Evolutionary conservation across 805 yeast species (phyloP).

Genomic region (Schwanniomyces vanrijiae): DNA sequence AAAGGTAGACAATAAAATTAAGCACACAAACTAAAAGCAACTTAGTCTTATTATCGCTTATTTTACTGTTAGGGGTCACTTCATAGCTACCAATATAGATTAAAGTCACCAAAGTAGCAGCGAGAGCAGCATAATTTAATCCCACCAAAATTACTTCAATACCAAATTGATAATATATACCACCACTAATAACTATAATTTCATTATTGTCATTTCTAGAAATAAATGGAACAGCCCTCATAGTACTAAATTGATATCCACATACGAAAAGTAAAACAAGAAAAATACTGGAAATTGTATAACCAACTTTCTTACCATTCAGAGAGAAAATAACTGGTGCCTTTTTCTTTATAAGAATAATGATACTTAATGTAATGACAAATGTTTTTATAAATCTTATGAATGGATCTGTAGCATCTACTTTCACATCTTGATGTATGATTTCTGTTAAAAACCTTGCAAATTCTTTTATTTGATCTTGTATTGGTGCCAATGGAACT

Average conservation of each 20-base stretch:
- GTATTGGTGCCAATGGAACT: slow-evolving; percentile 35
- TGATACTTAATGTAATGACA: slow-evolving; percentile 40
- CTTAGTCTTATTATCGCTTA: slow-evolving; percentile 18
- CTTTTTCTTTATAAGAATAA: slow-evolving; percentile 50
- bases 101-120: slow-evolving; percentile 38
- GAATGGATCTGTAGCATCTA: slow-evolving; percentile 42
- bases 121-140: slow-evolving; percentile 49
- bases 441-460: slow-evolving; percentile 53
- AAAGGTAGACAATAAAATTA: slow-evolving; percentile 27
- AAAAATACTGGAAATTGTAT: slow-evolving; percentile 30
- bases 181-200: slow-evolving; percentile 64
- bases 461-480: slow-evolving; percentile 45
- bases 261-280: slow-evolving; percentile 48
- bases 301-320: slow-evolving; percentile 20
- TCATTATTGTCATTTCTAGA: slow-evolving; percentile 50
- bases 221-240: slow-evolving; percentile 62
- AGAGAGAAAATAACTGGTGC: slow-evolving; percentile 27
- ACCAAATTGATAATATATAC: slow-evolving; percentile 69
- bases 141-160: slow-evolving; percentile 59
- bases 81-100: slow-evolving; percentile 35
- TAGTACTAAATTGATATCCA: slow-evolving; percentile 65
- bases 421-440: slow-evolving; percentile 41
- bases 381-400: slow-evolving; percentile 47
- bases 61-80: slow-evolving; percentile 16
- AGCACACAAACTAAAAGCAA: slow-evolving; percentile 17